These are phyloP conservation scores for Apiotrichum akiyoshidainum DNA, from an alignment of 1,284 basidiomycete genomes.

Conservation along the genomic window DNA sequence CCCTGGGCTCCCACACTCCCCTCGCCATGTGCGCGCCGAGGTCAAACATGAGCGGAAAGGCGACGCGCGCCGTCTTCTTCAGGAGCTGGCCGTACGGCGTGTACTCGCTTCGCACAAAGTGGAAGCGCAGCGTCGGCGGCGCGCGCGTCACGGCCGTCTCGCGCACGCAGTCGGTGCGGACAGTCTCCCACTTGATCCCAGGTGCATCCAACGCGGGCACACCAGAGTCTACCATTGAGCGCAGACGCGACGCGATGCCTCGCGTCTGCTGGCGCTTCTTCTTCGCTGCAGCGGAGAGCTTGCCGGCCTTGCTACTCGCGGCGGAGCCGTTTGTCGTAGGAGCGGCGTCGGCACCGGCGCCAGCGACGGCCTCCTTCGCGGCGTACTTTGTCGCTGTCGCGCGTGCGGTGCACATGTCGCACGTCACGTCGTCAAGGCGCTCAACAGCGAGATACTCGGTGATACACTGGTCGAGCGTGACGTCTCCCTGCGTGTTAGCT, in stretches of 20 bases:
- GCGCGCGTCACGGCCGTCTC: conserved; percentile 57
- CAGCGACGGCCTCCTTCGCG: conserved; percentile 16
- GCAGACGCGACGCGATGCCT: conserved; percentile 61
- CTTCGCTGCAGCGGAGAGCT: conserved; percentile 13
- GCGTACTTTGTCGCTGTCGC: conserved; percentile 45
- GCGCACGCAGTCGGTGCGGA: conserved; percentile 36
- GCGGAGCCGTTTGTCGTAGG: no score
- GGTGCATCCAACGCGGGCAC: conserved; percentile 14
- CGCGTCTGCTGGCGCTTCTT: conserved; percentile 70
- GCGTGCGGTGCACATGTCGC: conserved; percentile 52
- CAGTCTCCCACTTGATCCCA: conserved; percentile 40
- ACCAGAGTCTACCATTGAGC: conserved; percentile 58
- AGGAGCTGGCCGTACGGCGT: conserved; percentile 64
- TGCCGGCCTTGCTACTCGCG: neutral
- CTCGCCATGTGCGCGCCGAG: conserved; percentile 63
- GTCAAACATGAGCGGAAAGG: conserved; percentile 80
- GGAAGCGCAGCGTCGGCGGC: conserved; percentile 74
- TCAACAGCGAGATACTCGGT: conserved; percentile 52
- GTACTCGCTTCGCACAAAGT: conserved; percentile 80
- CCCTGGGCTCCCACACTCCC: conserved; percentile 42
- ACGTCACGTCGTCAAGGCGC: conserved; percentile 51
- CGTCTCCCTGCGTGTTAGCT: conserved; percentile 38
- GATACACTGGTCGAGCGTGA: conserved; percentile 50
- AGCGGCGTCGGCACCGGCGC: neutral
- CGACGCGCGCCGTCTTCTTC: conserved; percentile 75